Percentiles rank a stretch among this genome's conserved stretches.
Evolutionary conservation across 495 filamentous ascomycete genomes (phyloP).

Genomic region (Thermothielavioides terrestris): DNA sequence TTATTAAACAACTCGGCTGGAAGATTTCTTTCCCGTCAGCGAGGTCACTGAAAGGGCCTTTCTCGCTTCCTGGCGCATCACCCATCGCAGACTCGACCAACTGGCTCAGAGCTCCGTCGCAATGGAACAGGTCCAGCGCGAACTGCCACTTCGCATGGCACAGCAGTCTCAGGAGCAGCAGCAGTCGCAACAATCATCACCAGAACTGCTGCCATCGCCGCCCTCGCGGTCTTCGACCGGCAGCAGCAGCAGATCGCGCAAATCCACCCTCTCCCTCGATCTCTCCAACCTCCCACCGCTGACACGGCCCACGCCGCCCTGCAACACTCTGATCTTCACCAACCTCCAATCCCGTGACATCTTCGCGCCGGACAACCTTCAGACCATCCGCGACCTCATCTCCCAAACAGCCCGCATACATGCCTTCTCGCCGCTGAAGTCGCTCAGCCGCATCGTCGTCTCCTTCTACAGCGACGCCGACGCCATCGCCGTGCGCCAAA

Average conservation of each 20-base stretch:
- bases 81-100: background rate
- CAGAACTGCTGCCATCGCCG: conserved; percentile 22
- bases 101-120: background rate
- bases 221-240: conserved; percentile 27
- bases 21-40: no score
- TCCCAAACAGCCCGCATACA: conserved; percentile 60
- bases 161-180: conserved; percentile 6
- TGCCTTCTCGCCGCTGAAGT: conserved; percentile 85
- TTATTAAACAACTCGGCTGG: no score
- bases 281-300: conserved; percentile 72
- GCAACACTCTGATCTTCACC: conserved; percentile 91
- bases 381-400: conserved; percentile 66
- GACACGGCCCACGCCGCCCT: conserved; percentile 68
- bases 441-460: conserved; percentile 82
- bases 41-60: no score
- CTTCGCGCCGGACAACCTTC: conserved; percentile 70
- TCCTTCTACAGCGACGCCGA: conserved; percentile 70
- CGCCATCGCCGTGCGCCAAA: conserved; percentile 61
- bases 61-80: background rate
- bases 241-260: conserved; percentile 15
- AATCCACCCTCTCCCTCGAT: conserved; percentile 65
- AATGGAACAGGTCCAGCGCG: conserved; percentile 6
- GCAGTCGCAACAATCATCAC: conserved; percentile 5
- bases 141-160: background rate
- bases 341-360: conserved; percentile 70